Conservation (phyloP, 2,329 filamentous ascomycete species). For the Trichophyton benhamiae region DNA sequence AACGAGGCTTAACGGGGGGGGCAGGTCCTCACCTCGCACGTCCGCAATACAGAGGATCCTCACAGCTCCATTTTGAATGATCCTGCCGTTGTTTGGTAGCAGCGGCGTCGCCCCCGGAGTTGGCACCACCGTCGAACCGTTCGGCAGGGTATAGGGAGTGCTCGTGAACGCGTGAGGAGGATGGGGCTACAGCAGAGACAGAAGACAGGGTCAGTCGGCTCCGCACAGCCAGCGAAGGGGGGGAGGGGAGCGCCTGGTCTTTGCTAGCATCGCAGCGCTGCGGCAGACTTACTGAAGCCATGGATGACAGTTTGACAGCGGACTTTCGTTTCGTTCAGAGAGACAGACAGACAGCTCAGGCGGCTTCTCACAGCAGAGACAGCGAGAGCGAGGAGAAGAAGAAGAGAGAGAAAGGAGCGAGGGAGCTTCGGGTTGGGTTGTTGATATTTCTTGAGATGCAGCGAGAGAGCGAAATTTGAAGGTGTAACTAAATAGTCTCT, state of each 20-base stretch:
- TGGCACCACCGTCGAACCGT: conserved; percentile 33
- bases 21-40: conserved; percentile 34
- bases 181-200: conserved; percentile 26
- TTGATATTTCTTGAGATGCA: background rate
- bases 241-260: too few species aligned
- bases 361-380: background rate
- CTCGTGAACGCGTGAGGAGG: conserved; percentile 32
- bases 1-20: background rate
- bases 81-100: conserved; percentile 39
- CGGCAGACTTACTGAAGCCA: conserved; percentile 36
- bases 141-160: conserved; percentile 35
- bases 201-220: conserved; percentile 16
- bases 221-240: background rate
- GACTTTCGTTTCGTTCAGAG: background rate
- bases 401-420: background rate
- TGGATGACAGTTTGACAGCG: conserved; percentile 19
- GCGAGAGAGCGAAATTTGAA: background rate
- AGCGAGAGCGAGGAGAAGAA: background rate
- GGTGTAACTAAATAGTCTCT: background rate
- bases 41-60: conserved; percentile 40
- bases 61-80: conserved; percentile 37
- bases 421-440: background rate
- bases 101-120: conserved; percentile 37
- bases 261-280: conserved; percentile 5
- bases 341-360: background rate